Conservation (phyloP, 2,329 filamentous ascomycete genomes). For the Aspergillus sclerotialis region DNA sequence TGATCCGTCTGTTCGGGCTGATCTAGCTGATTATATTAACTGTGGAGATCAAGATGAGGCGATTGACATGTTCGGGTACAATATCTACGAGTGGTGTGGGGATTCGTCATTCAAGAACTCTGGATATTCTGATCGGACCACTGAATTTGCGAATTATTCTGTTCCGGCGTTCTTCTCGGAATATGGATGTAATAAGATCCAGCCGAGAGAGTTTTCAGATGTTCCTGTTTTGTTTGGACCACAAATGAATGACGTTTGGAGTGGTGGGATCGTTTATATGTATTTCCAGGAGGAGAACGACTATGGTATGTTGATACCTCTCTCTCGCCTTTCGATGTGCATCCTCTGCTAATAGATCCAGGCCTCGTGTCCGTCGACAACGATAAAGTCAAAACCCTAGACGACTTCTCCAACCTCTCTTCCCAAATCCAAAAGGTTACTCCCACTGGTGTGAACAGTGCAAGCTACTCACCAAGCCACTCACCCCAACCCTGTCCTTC, state of each 20-base stretch:
- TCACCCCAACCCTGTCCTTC: conserved; percentile 63
- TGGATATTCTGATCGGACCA: conserved; percentile 70
- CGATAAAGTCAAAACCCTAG: conserved; percentile 56
- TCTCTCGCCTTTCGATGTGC: not conserved
- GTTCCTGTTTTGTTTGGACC: conserved; percentile 69
- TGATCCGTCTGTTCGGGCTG: conserved; percentile 68
- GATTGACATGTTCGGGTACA: conserved; percentile 98
- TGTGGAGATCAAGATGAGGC: conserved; percentile 60
- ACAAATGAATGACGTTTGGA: conserved; percentile 78
- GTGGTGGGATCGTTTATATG: conserved; percentile 96
- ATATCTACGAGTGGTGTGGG: conserved; percentile 98
- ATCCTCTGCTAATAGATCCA: conserved; percentile 10
- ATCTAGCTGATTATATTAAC: conserved; percentile 89
- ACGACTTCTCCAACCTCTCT: conserved; percentile 67
- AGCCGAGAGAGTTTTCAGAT: conserved; percentile 73
- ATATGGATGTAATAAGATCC: conserved; percentile 81
- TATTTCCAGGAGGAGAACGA: conserved; percentile 87
- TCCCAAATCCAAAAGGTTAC: conserved; percentile 60
- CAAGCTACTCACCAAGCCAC: conserved; percentile 66
- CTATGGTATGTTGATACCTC: conserved; percentile 53
- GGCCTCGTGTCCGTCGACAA: conserved; percentile 54
- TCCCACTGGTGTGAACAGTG: conserved; percentile 58
- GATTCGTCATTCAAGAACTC: conserved; percentile 68
- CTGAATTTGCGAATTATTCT: conserved; percentile 79
- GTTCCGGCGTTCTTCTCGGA: conserved; percentile 96